Evolutionary conservation across 305 asterid species (phyloP), one percentile per base, ranked within the genome.

Genomic region (Fraxinus floribunda): DNA sequence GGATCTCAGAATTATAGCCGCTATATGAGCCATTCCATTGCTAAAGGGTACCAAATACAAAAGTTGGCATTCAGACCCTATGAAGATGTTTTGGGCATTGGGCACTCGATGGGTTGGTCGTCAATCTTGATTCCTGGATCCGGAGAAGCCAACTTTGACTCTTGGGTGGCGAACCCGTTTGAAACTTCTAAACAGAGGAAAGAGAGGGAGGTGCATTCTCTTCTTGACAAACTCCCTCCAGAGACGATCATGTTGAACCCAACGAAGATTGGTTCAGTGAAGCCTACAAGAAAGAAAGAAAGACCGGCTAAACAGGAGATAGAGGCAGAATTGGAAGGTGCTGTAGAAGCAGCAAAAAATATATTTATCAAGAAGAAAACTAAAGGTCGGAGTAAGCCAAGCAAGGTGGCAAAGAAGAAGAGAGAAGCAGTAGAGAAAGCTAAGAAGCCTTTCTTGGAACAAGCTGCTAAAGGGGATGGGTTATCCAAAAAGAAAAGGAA

Each of bases 211-310:
- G 90, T 97, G 7, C 90, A 82, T 7, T 79, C 93, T 18, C 98
- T 97, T 83, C 98, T 97, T 16, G 99, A 97, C 80, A 94, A 97
- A 81, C 90, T 97, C 7, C 99, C 99, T 1, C 98, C 99, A 0
- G 99, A 94, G 92, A 89, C 99, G 1, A 92, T 93, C 83, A 94
- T 94, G 99, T 79, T 97, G 90, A 94, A 97, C 85, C 99, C 99
- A 0, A 84, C 97, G 2, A 93, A 88, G 89, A 94, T 97, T 71
- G 99, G 99, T 46, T 89, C 96, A 1, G 90, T 94, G 84, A 89
- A 81, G 89, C 83, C 92, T 32, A 41, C 86, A 16, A 83, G 89
- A 87, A 93, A 83, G 90, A 93, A 84, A 81, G 94, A 84, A 71
- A 86, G 82, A 88, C 84, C 78, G 11, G 88, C 87, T 3, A 91